Percentiles rank a stretch among this genome's conserved stretches.
These are phyloP conservation scores for Pestalotiopsis sp. DNA, from an alignment of 2,329 filamentous ascomycete genomes.

Conservation along the genomic window DNA sequence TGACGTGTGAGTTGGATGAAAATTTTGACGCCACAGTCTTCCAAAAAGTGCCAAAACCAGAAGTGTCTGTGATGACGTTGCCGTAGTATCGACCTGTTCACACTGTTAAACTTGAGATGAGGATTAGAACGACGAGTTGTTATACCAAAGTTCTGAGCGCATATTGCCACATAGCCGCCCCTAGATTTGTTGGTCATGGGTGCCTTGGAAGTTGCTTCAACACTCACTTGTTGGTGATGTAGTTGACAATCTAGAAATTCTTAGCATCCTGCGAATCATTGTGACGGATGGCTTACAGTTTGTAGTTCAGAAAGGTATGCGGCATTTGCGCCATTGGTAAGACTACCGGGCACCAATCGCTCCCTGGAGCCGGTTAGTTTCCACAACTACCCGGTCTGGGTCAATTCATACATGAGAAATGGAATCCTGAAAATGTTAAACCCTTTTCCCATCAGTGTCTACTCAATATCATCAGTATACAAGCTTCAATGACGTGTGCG, in stretches of 20 bases:
- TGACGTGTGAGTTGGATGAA: constrained; percentile 55
- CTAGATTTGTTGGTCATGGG: too few species aligned
- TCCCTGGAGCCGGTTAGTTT: constrained; percentile 37
- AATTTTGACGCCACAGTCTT: constrained; percentile 57
- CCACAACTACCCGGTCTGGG: too few species aligned
- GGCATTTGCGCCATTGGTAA: constrained; percentile 45
- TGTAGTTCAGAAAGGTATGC: constrained; percentile 45
- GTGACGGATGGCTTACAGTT: constrained; percentile 1
- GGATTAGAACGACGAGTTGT: too few species aligned
- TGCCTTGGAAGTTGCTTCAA: constrained; percentile 19
- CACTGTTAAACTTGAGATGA: too few species aligned
- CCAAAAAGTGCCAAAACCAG: constrained; percentile 61
- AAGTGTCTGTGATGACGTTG: constrained; percentile 54
- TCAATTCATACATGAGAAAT: constrained; percentile 43
- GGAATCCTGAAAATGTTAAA: constrained; percentile 62
- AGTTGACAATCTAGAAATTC: constrained; percentile 33
- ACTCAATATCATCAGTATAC: background rate
- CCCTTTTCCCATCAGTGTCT: constrained; percentile 54
- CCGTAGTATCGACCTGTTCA: constrained; percentile 46
- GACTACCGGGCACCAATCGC: constrained; percentile 46
- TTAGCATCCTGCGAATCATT: too few species aligned
- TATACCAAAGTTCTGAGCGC: constrained; percentile 64
- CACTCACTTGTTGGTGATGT: constrained; percentile 47
- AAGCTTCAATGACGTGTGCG: too few species aligned
- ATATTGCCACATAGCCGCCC: constrained; percentile 47